Percentiles rank a stretch among this genome's conserved stretches.
phyloP scores from a whole-genome alignment of 169 alveolate genomes.

The Plasmodium fragile region DNA sequence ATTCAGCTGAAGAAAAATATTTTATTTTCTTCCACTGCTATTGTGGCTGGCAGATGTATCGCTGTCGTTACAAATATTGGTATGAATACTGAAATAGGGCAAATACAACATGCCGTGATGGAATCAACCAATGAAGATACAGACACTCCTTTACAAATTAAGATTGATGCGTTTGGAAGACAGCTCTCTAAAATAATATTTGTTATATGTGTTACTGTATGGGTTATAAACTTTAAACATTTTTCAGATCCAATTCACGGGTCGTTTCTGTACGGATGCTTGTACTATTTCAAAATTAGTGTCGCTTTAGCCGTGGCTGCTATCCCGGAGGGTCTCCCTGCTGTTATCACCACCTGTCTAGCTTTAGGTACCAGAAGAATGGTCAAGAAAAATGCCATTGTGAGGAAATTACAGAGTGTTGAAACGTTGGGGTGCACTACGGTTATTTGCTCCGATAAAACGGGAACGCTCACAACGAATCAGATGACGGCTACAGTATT shows the following conservation, averaged over 20 bases:
- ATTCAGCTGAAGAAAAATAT: constrained; percentile 91
- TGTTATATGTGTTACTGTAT: constrained; percentile 94
- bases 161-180: constrained; percentile 96
- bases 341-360: constrained; percentile 98
- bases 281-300: constrained; percentile 97
- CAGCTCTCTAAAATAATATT: constrained; percentile 93
- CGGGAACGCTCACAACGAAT: constrained; percentile 99
- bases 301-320: constrained; percentile 99
- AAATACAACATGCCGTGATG: constrained; percentile 95
- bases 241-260: constrained; percentile 98
- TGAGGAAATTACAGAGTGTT: constrained; percentile 96
- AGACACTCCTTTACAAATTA: constrained; percentile 97
- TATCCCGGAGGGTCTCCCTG: constrained; percentile 99
- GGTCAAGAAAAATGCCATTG: constrained; percentile 98
- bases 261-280: constrained; percentile 94
- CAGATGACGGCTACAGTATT: constrained; percentile 93
- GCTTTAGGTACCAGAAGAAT: constrained; percentile 98
- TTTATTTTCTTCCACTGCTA: constrained; percentile 95
- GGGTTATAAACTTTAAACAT: constrained; percentile 96
- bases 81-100: constrained; percentile 98
- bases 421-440: constrained; percentile 99
- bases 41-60: constrained; percentile 94
- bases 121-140: constrained; percentile 95
- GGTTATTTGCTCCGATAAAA: constrained; percentile 98
- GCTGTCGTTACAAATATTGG: constrained; percentile 98